Percentiles rank a stretch among this genome's conserved stretches.
Evolutionary conservation across 257 asterid genomes (phyloP).

Genomic region (Solanum etuberosum): DNA sequence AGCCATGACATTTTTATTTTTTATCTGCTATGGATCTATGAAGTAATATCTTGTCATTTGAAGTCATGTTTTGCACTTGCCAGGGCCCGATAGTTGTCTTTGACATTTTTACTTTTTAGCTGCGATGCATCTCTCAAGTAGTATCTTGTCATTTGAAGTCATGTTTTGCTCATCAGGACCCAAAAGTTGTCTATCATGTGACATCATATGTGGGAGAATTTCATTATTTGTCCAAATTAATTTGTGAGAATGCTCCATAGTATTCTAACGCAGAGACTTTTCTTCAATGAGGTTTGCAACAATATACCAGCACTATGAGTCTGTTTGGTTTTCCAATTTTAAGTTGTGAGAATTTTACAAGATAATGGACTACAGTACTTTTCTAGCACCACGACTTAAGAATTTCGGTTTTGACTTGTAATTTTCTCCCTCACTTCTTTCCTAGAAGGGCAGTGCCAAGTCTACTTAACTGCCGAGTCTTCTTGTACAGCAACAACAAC

Average conservation of each 20-base stretch:
- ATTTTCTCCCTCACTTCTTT: not conserved
- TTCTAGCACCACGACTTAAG: not conserved
- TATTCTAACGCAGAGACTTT: not conserved
- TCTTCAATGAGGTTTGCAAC: not conserved
- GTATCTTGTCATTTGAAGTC: no score
- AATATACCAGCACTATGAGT: not conserved
- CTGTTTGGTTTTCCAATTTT: not conserved
- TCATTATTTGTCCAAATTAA: no score
- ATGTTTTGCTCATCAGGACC: not conserved
- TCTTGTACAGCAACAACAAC: not conserved
- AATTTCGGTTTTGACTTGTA: not conserved
- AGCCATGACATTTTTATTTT: not conserved
- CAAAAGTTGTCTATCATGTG: not conserved
- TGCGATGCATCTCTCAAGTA: not conserved
- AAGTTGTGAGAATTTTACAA: no score
- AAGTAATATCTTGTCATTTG: no score
- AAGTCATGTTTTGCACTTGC: no score
- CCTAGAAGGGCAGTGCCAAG: not conserved
- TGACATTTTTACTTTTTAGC: no score
- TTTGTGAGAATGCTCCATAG: no score
- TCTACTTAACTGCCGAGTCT: not conserved
- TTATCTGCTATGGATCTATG: not conserved
- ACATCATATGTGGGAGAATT: no score
- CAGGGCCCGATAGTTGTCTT: not conserved
- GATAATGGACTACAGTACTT: not conserved